These are phyloP conservation scores for Gossypium stocksii DNA, from an alignment of 345 rosid species.

Conservation along the genomic window DNA sequence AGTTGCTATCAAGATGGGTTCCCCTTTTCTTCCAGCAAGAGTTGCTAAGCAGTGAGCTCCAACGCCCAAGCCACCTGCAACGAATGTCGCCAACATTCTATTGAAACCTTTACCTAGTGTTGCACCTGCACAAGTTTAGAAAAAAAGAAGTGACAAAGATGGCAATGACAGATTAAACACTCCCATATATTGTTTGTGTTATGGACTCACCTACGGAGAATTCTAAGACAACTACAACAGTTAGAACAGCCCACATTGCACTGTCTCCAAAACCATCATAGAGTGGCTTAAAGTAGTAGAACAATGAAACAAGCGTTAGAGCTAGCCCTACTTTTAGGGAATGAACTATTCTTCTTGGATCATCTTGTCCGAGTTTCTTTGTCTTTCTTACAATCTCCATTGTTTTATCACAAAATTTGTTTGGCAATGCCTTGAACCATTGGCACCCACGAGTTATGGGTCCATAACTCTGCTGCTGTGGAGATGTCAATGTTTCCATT, in stretches of 20 bases:
- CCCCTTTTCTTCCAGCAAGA: slow-evolving; percentile 19
- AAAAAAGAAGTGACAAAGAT: neutral
- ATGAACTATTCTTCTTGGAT: slow-evolving; percentile 42
- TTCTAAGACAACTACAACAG: slow-evolving; percentile 34
- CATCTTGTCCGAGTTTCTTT: slow-evolving; percentile 32
- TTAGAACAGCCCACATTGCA: slow-evolving; percentile 43
- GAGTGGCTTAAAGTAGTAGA: slow-evolving; percentile 32
- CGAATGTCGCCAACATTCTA: slow-evolving; percentile 33
- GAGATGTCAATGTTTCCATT: neutral
- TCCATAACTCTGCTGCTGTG: neutral
- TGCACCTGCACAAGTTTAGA: slow-evolving; percentile 19
- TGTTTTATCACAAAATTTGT: neutral
- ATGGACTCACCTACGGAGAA: slow-evolving; percentile 36
- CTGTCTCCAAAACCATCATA: slow-evolving; percentile 26
- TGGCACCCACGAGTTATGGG: slow-evolving; percentile 1
- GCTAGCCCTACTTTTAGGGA: slow-evolving; percentile 40
- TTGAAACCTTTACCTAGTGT: slow-evolving; percentile 40
- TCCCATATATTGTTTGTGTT: too few species aligned
- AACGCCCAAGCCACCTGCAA: slow-evolving; percentile 31
- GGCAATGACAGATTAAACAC: neutral
- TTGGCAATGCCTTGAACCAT: slow-evolving; percentile 9
- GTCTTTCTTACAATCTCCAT: slow-evolving; percentile 6
- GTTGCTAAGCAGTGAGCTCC: slow-evolving; percentile 31
- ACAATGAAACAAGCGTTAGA: slow-evolving; percentile 31
- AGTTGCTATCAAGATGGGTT: slow-evolving; percentile 22